Conservation (phyloP, 805 yeast species). For the Candida maltosa region DNA sequence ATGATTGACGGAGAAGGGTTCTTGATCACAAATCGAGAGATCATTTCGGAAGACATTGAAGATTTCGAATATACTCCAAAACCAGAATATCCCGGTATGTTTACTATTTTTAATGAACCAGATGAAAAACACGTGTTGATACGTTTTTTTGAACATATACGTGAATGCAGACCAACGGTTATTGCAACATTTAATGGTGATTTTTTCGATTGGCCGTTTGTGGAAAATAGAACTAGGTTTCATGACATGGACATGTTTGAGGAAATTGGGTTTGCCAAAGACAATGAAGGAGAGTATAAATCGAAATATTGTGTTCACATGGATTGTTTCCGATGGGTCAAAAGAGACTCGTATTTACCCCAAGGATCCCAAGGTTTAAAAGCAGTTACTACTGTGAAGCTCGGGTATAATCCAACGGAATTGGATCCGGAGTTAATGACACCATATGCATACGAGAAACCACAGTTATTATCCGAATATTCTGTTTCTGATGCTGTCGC, state of each 20-base stretch:
- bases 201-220: conserved; percentile 98
- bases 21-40: conserved; percentile 89
- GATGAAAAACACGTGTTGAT: conserved; percentile 74
- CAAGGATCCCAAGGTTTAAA: conserved; percentile 98
- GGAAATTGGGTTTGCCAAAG: conserved; percentile 92
- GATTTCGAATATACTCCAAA: conserved; percentile 97
- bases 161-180: conserved; percentile 90
- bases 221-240: conserved; percentile 78
- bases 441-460: conserved; percentile 92
- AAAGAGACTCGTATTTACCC: conserved; percentile 94
- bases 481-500: conserved; percentile 99
- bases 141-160: conserved; percentile 84
- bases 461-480: conserved; percentile 89
- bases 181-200: conserved; percentile 98
- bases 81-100: conserved; percentile 90
- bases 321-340: conserved; percentile 98
- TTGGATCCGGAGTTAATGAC: conserved; percentile 98
- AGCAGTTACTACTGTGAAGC: conserved; percentile 92
- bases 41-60: conserved; percentile 89
- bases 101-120: conserved; percentile 85
- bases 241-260: conserved; percentile 87
- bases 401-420: conserved; percentile 95
- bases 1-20: conserved; percentile 99
- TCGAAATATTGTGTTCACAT: conserved; percentile 90
- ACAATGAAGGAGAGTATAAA: conserved; percentile 87